Conservation (phyloP, 768 basidiomycete genomes). For the Agaricus blazei region DNA sequence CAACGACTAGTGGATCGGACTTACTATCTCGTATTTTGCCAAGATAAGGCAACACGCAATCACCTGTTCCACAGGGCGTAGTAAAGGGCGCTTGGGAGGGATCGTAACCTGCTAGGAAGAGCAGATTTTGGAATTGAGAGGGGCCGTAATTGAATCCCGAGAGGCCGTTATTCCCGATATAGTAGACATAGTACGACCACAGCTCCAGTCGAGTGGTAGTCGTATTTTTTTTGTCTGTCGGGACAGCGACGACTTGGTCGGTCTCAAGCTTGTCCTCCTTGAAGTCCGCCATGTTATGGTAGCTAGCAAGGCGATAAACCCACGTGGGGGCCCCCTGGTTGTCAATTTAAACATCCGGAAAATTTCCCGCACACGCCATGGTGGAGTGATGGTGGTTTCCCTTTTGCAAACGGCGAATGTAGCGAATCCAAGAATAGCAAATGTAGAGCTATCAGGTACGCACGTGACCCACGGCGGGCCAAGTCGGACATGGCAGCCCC, state of each 20-base stretch:
- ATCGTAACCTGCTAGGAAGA: slow-evolving; percentile 71
- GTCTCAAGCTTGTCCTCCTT: not conserved
- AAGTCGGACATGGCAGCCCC: slow-evolving; percentile 29
- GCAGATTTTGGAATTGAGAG: slow-evolving; percentile 69
- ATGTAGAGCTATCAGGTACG: not conserved
- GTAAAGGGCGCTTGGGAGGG: slow-evolving; percentile 52
- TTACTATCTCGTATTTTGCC: slow-evolving; percentile 56
- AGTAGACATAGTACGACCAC: slow-evolving; percentile 60
- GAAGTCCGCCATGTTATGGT: not conserved
- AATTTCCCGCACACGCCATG: no score
- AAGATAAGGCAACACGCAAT: slow-evolving; percentile 64
- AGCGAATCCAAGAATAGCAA: not conserved
- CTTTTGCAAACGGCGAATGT: not conserved
- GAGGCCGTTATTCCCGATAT: slow-evolving; percentile 63
- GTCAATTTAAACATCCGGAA: not conserved
- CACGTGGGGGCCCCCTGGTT: not conserved
- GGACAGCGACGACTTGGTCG: not conserved
- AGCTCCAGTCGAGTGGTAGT: slow-evolving; percentile 45
- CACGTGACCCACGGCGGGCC: slow-evolving; percentile 23
- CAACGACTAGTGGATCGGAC: slow-evolving; percentile 16
- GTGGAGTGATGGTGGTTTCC: not conserved
- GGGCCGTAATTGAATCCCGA: slow-evolving; percentile 71
- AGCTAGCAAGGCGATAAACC: not conserved
- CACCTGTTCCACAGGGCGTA: slow-evolving; percentile 43
- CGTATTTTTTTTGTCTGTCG: not conserved